A percentile compares a stretch with the other conserved stretches of the same genome.
These are phyloP conservation scores for Secale cereale DNA, from an alignment of 176 grass and related monocot species.

Conservation along the genomic window DNA sequence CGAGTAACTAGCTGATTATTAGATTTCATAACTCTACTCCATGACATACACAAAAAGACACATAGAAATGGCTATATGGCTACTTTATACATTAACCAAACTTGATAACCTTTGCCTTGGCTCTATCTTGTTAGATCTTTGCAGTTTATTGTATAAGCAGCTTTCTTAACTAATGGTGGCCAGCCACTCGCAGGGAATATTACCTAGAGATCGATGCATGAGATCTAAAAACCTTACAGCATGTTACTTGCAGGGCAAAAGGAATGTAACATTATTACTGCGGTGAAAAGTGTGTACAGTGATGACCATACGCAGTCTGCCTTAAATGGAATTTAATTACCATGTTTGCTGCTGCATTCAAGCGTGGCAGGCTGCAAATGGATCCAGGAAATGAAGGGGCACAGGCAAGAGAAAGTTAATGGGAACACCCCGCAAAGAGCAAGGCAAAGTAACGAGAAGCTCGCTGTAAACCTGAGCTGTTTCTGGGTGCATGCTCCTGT, in stretches of 20 bases:
- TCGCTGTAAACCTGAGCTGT: not conserved
- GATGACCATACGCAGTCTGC: not conserved
- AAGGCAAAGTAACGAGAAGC: conserved; percentile 17
- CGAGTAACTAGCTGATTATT: not conserved
- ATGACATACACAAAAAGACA: conserved; percentile 42
- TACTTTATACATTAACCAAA: conserved; percentile 25
- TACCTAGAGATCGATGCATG: conserved; percentile 7
- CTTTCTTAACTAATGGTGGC: conserved; percentile 17
- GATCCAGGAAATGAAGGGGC: conserved; percentile 8
- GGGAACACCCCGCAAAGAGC: not conserved
- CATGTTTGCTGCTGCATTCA: conserved; percentile 13
- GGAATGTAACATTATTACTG: conserved; percentile 6
- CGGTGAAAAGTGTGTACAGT: not conserved
- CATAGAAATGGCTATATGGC: not conserved
- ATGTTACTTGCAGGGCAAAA: conserved; percentile 8
- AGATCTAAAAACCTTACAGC: not conserved
- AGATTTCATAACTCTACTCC: not conserved
- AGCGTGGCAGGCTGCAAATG: conserved; percentile 10
- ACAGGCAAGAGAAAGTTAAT: conserved; percentile 6
- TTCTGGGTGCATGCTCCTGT: no score
- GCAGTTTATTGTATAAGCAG: conserved; percentile 28
- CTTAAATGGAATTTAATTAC: conserved; percentile 34
- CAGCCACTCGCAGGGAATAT: conserved; percentile 19
- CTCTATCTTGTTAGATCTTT: conserved; percentile 33
- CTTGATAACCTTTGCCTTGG: not conserved